Evolutionary conservation across 257 asterid species (phyloP), one percentile per base, ranked within the genome.

Genomic region (Mitragyna speciosa): DNA sequence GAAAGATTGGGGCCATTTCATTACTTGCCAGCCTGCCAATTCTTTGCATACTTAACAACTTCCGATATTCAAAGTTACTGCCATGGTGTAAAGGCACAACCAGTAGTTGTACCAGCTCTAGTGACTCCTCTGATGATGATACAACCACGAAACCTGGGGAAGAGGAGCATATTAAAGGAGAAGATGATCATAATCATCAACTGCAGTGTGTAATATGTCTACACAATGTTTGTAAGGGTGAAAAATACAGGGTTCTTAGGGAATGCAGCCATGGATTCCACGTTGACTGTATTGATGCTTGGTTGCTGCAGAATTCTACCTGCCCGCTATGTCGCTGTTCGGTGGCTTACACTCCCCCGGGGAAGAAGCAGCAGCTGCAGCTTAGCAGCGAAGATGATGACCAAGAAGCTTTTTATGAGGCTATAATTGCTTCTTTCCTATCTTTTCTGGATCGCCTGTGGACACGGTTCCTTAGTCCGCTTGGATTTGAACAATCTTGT

Each of bases 231-330:
- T 78, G 39, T 2, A 79, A 48, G 4, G 87, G 85, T 41, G 87
- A 87, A 76, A 75, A 72, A 20, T 75, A 66, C 47, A 78, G 83
- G 56, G 59, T 85, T 78, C 76, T 87, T 26, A 72, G 80, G 0
- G 75, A 56, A 54, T 87, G 90, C 54, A 73, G 70, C 14, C 90
- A 85, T 76, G 88, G 84, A 0, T 87, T 82, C 70, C 90, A 87
- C 76, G 81, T 61, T 4, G 73, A 68, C 16, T 85, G 90, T 73
- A 85, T 87, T 75, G 87, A 84, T 24, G 73, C 77, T 66, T 87
- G 90, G 90, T 75, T 87, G 79, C 82, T 74, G 54, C 73, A 71
- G 36, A 81, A 82, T 61, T 81, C 83, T 26, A 82, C 79, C 1
- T 87, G 90, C 71, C 88, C 90, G 5, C n/a, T 87, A 4, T 84